Conservation (phyloP, 768 basidiomycete genomes). For the Phylloporus scabripes region DNA sequence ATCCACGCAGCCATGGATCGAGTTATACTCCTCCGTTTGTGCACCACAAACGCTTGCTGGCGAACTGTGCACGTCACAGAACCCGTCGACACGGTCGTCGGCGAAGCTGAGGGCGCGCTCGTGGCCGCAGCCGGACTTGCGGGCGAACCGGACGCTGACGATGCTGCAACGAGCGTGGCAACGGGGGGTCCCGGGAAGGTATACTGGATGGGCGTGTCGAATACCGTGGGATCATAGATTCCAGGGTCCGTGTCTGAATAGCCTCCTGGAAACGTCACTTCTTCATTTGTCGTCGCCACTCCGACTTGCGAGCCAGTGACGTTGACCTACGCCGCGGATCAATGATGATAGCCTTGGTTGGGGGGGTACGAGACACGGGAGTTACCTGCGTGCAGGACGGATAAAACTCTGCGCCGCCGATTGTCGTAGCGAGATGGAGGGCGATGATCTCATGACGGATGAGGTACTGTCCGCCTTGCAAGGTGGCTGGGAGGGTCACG, state of each 20-base stretch:
- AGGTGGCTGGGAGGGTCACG: constrained; percentile 42
- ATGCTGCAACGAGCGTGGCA: constrained; percentile 34
- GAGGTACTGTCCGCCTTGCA: constrained; percentile 68
- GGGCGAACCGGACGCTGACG: constrained; percentile 12
- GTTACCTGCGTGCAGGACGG: constrained; percentile 54
- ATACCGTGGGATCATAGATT: constrained; percentile 49
- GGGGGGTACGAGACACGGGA: not conserved
- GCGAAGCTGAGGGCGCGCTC: constrained; percentile 5
- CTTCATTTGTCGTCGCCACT: constrained; percentile 40
- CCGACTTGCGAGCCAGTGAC: constrained; percentile 53
- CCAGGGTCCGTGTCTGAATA: constrained; percentile 69
- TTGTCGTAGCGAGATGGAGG: constrained; percentile 54
- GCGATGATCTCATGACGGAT: constrained; percentile 78
- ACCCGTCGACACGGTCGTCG: constrained; percentile 4
- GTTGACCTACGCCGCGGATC: constrained; percentile 34
- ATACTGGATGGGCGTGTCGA: constrained; percentile 31
- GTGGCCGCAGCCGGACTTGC: constrained; percentile 4
- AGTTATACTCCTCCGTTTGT: constrained; percentile 13
- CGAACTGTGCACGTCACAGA: constrained; percentile 13
- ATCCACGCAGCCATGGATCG: constrained; percentile 19
- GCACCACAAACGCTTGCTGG: constrained; percentile 18
- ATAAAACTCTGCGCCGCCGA: constrained; percentile 76
- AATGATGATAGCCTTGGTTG: not conserved
- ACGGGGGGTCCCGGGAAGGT: constrained; percentile 52
- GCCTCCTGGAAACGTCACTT: constrained; percentile 66